phyloP scores from a whole-genome alignment of 257 asterid species.

The Penstemon newberryi region DNA sequence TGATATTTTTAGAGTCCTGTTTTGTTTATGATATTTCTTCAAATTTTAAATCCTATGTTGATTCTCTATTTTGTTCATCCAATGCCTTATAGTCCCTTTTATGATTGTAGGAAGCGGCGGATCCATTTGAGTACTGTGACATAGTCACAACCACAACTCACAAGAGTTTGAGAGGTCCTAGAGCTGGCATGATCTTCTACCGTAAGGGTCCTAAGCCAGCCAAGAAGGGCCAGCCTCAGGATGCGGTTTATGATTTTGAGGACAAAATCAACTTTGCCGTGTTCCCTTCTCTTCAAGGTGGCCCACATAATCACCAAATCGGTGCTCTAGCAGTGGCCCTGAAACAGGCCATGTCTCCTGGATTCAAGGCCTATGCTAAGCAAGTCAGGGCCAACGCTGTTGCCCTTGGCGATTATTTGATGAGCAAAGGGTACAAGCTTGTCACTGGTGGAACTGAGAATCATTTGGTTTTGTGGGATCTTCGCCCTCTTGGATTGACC shows the following conservation, averaged over 20 bases:
- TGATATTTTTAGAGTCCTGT: too few species aligned
- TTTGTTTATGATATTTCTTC: too few species aligned
- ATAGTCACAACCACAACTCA: slow-evolving; percentile 95
- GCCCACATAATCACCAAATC: slow-evolving; percentile 97
- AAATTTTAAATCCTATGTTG: too few species aligned
- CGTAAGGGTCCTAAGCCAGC: slow-evolving; percentile 79
- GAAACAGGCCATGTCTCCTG: slow-evolving; percentile 80
- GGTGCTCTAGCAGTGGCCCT: slow-evolving; percentile 98
- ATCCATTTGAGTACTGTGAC: slow-evolving; percentile 92
- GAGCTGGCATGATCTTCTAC: slow-evolving; percentile 94
- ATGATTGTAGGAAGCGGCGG: slow-evolving; percentile 72
- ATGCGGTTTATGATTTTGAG: slow-evolving; percentile 83
- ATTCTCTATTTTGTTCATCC: too few species aligned
- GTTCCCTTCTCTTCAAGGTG: slow-evolving; percentile 96
- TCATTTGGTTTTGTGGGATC: slow-evolving; percentile 98
- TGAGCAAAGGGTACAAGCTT: slow-evolving; percentile 81
- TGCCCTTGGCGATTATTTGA: slow-evolving; percentile 79
- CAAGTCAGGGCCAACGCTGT: slow-evolving; percentile 93
- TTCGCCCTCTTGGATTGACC: slow-evolving; percentile 96
- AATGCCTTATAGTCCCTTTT: too few species aligned
- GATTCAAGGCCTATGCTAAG: slow-evolving; percentile 88
- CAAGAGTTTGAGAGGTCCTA: slow-evolving; percentile 92
- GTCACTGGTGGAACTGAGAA: slow-evolving; percentile 95
- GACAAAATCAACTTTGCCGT: slow-evolving; percentile 94
- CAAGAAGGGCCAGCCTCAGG: slow-evolving; percentile 87